Evolutionary conservation across 352 stramenopile species (phyloP).

Genomic region (Pythium myriotylum): DNA sequence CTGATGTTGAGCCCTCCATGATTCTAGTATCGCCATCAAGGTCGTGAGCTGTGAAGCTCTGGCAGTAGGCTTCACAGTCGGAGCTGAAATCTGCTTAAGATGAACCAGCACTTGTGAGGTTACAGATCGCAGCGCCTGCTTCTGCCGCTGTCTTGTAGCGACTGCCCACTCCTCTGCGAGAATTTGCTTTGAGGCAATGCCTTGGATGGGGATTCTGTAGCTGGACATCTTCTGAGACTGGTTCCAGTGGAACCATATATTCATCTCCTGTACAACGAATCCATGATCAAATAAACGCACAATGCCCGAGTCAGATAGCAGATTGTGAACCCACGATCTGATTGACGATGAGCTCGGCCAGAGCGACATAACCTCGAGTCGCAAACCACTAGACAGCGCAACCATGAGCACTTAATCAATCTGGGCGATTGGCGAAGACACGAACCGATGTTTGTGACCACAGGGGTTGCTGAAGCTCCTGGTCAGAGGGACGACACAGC

Average conservation of each 20-base stretch:
- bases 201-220: slow-evolving; percentile 43
- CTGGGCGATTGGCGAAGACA: neutral
- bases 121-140: slow-evolving; percentile 16
- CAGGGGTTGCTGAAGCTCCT: slow-evolving; percentile 30
- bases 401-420: neutral
- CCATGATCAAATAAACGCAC: neutral
- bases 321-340: slow-evolving; percentile 58
- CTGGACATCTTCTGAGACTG: slow-evolving; percentile 17
- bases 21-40: slow-evolving; percentile 7
- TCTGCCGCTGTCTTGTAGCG: slow-evolving; percentile 21
- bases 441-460: slow-evolving; percentile 13
- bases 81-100: slow-evolving; percentile 21
- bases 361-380: slow-evolving; percentile 58
- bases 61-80: slow-evolving; percentile 14
- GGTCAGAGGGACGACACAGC: slow-evolving; percentile 35
- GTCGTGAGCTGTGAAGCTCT: slow-evolving; percentile 4
- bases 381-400: slow-evolving; percentile 61
- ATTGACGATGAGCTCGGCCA: slow-evolving; percentile 71
- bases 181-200: slow-evolving; percentile 50
- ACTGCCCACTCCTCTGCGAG: slow-evolving; percentile 38
- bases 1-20: slow-evolving; percentile 4
- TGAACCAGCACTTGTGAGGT: slow-evolving; percentile 21
- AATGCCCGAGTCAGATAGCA: neutral
- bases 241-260: slow-evolving; percentile 66
- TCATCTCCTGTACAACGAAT: slow-evolving; percentile 49